Percentiles rank a stretch among this genome's conserved stretches.
Conservation (phyloP, 805 yeast species). For the Wickerhamomyces mucosus region DNA sequence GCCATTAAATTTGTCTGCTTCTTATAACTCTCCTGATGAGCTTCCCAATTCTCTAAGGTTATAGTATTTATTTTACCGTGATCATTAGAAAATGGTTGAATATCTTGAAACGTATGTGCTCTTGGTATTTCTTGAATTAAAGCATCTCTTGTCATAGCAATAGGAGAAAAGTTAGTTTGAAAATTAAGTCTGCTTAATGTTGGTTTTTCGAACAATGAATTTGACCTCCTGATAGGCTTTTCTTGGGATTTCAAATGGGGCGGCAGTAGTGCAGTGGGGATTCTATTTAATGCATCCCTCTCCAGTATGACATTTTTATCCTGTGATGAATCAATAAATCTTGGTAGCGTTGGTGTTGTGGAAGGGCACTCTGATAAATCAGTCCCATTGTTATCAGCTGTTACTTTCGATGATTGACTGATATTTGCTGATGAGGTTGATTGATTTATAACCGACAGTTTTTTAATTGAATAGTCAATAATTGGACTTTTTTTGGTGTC, state of each 20-base stretch:
- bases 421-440: slow-evolving; percentile 13
- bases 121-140: slow-evolving; percentile 17
- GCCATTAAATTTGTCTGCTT: slow-evolving; percentile 2
- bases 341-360: slow-evolving; percentile 9
- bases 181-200: not conserved
- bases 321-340: slow-evolving; percentile 1
- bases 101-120: slow-evolving; percentile 8
- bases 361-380: slow-evolving; percentile 1
- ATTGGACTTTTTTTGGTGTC: not conserved
- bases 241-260: slow-evolving; percentile 19
- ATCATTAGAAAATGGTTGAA: slow-evolving; percentile 9
- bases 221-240: slow-evolving; percentile 1
- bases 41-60: slow-evolving; percentile 15
- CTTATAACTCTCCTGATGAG: slow-evolving; percentile 7
- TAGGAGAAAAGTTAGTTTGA: not conserved
- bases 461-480: slow-evolving; percentile 11
- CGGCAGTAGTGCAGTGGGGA: slow-evolving; percentile 18
- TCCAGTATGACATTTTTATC: slow-evolving; percentile 12
- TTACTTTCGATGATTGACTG: not conserved
- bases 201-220: not conserved
- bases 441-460: slow-evolving; percentile 15
- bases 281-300: slow-evolving; percentile 19
- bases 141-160: slow-evolving; percentile 1
- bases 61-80: slow-evolving; percentile 11
- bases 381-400: not conserved